These are phyloP conservation scores for Fistulinella cinereoalba DNA, from an alignment of 1,284 basidiomycete species.

Conservation along the genomic window DNA sequence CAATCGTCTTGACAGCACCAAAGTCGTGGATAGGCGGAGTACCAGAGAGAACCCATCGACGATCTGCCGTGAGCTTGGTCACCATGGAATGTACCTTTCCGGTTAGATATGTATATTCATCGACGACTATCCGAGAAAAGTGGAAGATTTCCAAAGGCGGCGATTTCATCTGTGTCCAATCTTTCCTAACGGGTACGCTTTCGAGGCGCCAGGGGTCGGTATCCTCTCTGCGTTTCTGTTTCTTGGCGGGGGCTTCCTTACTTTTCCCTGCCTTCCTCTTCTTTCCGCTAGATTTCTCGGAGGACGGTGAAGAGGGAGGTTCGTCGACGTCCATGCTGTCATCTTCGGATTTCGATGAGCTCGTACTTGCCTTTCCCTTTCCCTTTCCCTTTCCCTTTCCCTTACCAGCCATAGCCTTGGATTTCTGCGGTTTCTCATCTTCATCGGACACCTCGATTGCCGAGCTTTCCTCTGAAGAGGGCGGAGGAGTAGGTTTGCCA, in stretches of 20 bases:
- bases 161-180: conserved; percentile 78
- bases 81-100: conserved; percentile 79
- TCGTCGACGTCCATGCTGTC: conserved; percentile 60
- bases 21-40: conserved; percentile 94
- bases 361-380: conserved; percentile 25
- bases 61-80: conserved; percentile 72
- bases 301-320: conserved; percentile 33
- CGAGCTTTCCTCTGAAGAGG: conserved; percentile 29
- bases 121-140: conserved; percentile 85
- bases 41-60: conserved; percentile 94
- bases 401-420: conserved; percentile 29
- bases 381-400: conserved; percentile 25
- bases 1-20: conserved; percentile 86
- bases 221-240: conserved; percentile 61
- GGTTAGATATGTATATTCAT: conserved; percentile 93
- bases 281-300: conserved; percentile 43
- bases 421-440: conserved; percentile 27
- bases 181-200: conserved; percentile 57
- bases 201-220: conserved; percentile 82
- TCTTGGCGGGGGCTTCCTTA: conserved; percentile 54
- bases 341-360: conserved; percentile 29
- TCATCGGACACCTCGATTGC: conserved; percentile 29
- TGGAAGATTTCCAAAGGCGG: conserved; percentile 92
- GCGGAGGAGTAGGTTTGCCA: conserved; percentile 32
- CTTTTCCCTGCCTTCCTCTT: conserved; percentile 49